Percentiles rank a stretch among this genome's conserved stretches.
Conservation (phyloP, 2,329 filamentous ascomycete genomes). For the Alternaria novae-zelandiae region DNA sequence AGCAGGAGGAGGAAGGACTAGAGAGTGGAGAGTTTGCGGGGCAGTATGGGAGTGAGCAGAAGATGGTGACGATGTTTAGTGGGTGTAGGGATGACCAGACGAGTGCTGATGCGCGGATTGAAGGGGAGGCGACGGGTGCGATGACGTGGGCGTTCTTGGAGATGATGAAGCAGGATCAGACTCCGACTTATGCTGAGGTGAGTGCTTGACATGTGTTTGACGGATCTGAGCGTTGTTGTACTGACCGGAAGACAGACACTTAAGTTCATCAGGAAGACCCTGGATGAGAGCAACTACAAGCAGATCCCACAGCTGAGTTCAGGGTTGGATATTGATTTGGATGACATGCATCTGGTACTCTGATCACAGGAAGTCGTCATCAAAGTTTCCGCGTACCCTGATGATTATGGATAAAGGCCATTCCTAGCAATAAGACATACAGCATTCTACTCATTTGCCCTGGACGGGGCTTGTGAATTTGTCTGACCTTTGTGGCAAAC, state of each 20-base stretch:
- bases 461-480: accelerated
- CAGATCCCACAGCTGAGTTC: slow-evolving; percentile 55
- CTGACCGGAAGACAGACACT: slow-evolving; percentile 34
- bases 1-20: slow-evolving; percentile 53
- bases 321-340: slow-evolving; percentile 52
- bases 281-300: slow-evolving; percentile 50
- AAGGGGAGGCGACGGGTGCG: slow-evolving; percentile 52
- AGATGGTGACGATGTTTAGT: slow-evolving; percentile 59
- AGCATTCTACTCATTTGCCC: not conserved
- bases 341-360: slow-evolving; percentile 39
- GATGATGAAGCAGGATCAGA: slow-evolving; percentile 47
- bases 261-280: slow-evolving; percentile 47
- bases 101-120: slow-evolving; percentile 56
- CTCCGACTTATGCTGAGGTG: slow-evolving; percentile 51
- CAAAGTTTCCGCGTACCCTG: not conserved
- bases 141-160: slow-evolving; percentile 59
- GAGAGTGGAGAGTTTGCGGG: slow-evolving; percentile 48
- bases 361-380: slow-evolving; percentile 9
- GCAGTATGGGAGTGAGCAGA: slow-evolving; percentile 55
- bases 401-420: not conserved
- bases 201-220: slow-evolving; percentile 6
- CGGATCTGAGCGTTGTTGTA: not conserved
- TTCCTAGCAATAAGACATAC: not conserved
- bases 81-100: slow-evolving; percentile 61
- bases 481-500: not conserved